A percentile compares a stretch with the other conserved stretches of the same genome.
phyloP scores from a whole-genome alignment of 371 early-diverging fungal genomes.

The Rhizomucor pusillus region DNA sequence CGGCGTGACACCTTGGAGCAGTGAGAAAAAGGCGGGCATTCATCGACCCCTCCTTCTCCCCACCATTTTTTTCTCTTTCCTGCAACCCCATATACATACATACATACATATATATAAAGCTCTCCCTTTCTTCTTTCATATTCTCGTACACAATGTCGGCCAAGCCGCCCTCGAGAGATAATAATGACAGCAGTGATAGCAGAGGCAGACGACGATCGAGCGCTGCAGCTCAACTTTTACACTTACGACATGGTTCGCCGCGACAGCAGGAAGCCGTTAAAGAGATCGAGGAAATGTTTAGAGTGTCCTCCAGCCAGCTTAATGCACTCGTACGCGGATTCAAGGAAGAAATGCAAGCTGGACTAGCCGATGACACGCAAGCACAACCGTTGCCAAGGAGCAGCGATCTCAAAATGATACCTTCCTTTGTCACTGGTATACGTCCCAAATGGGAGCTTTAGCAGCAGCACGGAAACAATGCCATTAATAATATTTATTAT shows the following conservation, averaged over 20 bases:
- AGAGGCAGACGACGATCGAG: slow-evolving; percentile 9
- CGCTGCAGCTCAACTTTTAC: not conserved
- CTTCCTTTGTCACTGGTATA: slow-evolving; percentile 47
- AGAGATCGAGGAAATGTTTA: slow-evolving; percentile 27
- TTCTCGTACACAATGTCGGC: slow-evolving; percentile 6
- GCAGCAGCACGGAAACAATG: not conserved
- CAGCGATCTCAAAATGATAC: slow-evolving; percentile 44
- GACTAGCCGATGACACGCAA: slow-evolving; percentile 22
- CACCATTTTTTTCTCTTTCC: not conserved
- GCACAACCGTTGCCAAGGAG: not conserved
- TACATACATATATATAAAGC: not conserved
- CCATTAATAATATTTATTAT: not conserved
- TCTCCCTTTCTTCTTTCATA: not conserved
- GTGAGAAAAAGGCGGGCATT: no score
- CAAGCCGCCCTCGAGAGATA: slow-evolving; percentile 1
- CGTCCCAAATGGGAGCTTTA: not conserved
- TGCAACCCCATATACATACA: no score
- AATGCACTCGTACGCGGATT: slow-evolving; percentile 26
- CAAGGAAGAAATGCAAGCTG: slow-evolving; percentile 45
- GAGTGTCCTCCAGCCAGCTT: slow-evolving; percentile 31
- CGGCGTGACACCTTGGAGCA: no score
- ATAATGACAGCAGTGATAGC: slow-evolving; percentile 5
- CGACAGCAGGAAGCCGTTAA: slow-evolving; percentile 25
- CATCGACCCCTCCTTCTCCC: not conserved
- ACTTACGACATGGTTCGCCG: slow-evolving; percentile 14